These are phyloP conservation scores for Ligustrum vulgare DNA, from an alignment of 257 asterid species.

Conservation along the genomic window DNA sequence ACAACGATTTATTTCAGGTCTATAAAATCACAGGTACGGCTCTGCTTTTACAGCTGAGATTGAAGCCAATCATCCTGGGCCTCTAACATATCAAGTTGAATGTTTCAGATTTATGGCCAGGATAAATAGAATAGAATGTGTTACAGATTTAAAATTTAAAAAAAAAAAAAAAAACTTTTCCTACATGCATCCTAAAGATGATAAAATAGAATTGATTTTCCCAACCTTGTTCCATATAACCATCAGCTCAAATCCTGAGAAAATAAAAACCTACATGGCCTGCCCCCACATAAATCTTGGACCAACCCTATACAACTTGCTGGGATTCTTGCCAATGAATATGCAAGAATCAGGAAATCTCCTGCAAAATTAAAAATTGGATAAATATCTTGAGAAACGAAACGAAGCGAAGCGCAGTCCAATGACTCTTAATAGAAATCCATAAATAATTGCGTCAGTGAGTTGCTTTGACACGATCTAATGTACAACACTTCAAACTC, in stretches of 20 bases:
- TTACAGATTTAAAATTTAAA: too few species aligned
- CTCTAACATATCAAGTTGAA: too few species aligned
- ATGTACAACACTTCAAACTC: slow-evolving; percentile 37
- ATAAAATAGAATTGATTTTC: not conserved
- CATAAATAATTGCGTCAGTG: slow-evolving; percentile 49
- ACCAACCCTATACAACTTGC: slow-evolving; percentile 17
- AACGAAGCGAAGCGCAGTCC: slow-evolving; percentile 10
- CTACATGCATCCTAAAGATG: not conserved
- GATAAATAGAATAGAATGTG: not conserved
- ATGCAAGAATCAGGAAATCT: slow-evolving; percentile 14
- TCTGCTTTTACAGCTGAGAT: too few species aligned
- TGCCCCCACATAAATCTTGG: slow-evolving; percentile 17
- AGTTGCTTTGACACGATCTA: slow-evolving; percentile 65
- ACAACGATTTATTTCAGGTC: too few species aligned
- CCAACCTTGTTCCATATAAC: not conserved
- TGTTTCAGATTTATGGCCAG: not conserved
- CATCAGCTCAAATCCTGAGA: not conserved
- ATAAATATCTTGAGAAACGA: not conserved
- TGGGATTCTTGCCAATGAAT: slow-evolving; percentile 2
- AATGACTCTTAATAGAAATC: slow-evolving; percentile 19
- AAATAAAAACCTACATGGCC: not conserved
- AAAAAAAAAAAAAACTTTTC: too few species aligned
- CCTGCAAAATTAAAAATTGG: slow-evolving; percentile 4
- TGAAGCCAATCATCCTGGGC: too few species aligned
- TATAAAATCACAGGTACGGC: too few species aligned